A percentile compares a stretch with the other conserved stretches of the same genome.
Conservation (phyloP, 129 eudicot genomes). For the Lonicera japonica region DNA sequence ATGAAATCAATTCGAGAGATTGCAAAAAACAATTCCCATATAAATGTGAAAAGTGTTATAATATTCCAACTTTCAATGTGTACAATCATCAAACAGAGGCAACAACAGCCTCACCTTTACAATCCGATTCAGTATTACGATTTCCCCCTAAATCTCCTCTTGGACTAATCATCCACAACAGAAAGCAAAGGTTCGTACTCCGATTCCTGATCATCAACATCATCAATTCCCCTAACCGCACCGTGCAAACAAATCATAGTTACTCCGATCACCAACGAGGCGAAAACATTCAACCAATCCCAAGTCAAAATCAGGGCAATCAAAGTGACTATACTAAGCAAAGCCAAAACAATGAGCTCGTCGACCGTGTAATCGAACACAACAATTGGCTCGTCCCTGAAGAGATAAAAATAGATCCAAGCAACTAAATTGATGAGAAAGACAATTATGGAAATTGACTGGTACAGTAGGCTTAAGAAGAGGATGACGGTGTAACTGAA, state of each 20-base stretch:
- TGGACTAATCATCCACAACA: slow-evolving; percentile 40
- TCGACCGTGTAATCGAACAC: slow-evolving; percentile 37
- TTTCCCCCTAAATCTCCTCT: slow-evolving; percentile 20
- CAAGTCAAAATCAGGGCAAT: slow-evolving; percentile 38
- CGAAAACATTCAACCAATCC: slow-evolving; percentile 46
- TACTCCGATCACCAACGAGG: slow-evolving; percentile 24
- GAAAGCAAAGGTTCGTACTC: slow-evolving; percentile 57
- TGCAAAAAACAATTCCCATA: no score
- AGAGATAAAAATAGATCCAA: slow-evolving; percentile 46
- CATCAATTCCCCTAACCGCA: slow-evolving; percentile 50
- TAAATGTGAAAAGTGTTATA: no score
- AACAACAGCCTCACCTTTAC: not conserved
- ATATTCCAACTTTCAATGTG: no score
- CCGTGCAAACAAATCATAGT: slow-evolving; percentile 44
- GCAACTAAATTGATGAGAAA: slow-evolving; percentile 34
- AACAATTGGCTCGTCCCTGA: slow-evolving; percentile 39
- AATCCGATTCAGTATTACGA: not conserved
- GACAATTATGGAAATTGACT: slow-evolving; percentile 45
- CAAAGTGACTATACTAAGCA: slow-evolving; percentile 29
- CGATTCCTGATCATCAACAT: slow-evolving; percentile 41
- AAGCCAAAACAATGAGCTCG: slow-evolving; percentile 38
- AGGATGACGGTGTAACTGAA: slow-evolving; percentile 50
- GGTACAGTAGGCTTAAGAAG: slow-evolving; percentile 48
- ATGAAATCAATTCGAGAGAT: no score
- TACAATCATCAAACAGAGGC: no score